Evolutionary conservation across 352 stramenopile species (phyloP), one percentile per base, ranked within the genome.

Genomic region (Phytopythium sindhum): DNA sequence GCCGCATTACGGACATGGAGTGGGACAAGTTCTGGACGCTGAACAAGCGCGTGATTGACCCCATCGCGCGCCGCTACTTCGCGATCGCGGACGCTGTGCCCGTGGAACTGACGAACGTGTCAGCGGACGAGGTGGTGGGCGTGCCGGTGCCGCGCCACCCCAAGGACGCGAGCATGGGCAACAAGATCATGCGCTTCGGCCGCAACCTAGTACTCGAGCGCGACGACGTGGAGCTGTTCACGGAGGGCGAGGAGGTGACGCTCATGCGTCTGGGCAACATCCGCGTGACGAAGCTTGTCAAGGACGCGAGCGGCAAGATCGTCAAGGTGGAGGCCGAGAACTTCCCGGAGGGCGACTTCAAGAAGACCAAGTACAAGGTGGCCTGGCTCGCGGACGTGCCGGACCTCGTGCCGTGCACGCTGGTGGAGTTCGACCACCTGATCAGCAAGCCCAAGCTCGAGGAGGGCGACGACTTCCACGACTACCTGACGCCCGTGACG

Each of bases 21-120:
- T 99, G 97, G 97, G 96, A 98, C 83, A 99, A 99, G 75, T 99
- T 99, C 69, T 99, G 97, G 97, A 97, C 93, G 15, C 86, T 98
- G 63, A 99, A 99, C 89, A 99, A 99, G 86, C 97, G 97, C 61
- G 89, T 98, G 64, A 89, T 99, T 62, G 98, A 99, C 78, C 93
- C 93, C 15, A 90, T 79, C 19, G 92, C 96, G 2, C 93, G 88
- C 61, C 91, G 98, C 51, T 99, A 98, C 86, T 99, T 99, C 80
- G 98, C 95, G 14, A 81, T 99, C 57, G 93, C 97, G 69, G 84
- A 91, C 37, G 84, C 91, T 35, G 95, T 98, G 31, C 79, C 73
- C 3, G 79, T 99, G 37, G 81, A 78, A 31, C 75, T 99, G 39
- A 91, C 81, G 59, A 93, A 91, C 66, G 74, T 95, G 39, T 64